These are phyloP conservation scores for Furcasterigmium furcatum DNA, from an alignment of 2,329 filamentous ascomycete genomes.

Conservation along the genomic window DNA sequence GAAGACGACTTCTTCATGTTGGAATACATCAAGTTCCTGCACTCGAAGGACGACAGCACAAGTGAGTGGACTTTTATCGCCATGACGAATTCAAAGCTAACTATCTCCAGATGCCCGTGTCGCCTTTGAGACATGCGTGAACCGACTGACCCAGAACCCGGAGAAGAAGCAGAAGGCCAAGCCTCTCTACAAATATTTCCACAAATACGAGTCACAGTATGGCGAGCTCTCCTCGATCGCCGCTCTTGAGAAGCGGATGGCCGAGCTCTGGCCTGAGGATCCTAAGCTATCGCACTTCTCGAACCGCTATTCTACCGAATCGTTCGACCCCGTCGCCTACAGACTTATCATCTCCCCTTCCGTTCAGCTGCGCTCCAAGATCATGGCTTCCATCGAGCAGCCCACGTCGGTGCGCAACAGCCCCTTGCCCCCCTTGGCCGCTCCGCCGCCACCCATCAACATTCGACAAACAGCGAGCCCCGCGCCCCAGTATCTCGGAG, in stretches of 20 bases:
- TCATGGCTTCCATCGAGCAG: constrained; percentile 52
- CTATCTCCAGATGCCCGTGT: constrained; percentile 73
- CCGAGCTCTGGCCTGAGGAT: constrained; percentile 88
- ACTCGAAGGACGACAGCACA: constrained; percentile 87
- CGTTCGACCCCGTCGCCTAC: constrained; percentile 79
- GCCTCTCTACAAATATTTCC: constrained; percentile 85
- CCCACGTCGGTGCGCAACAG: constrained; percentile 41
- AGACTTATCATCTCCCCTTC: constrained; percentile 79
- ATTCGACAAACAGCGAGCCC: constrained; percentile 34
- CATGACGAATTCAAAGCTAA: constrained; percentile 11
- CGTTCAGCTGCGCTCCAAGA: constrained; percentile 70
- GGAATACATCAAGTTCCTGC: constrained; percentile 92
- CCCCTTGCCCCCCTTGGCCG: constrained; percentile 33
- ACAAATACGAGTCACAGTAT: constrained; percentile 92
- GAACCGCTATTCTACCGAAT: constrained; percentile 67
- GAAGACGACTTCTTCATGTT: constrained; percentile 91
- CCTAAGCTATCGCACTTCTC: constrained; percentile 73
- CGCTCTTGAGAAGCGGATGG: constrained; percentile 90
- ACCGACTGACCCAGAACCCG: constrained; percentile 73
- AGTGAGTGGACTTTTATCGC: constrained; percentile 56
- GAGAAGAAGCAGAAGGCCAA: constrained; percentile 74
- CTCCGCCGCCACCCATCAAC: constrained; percentile 15
- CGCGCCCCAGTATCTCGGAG: constrained; percentile 41
- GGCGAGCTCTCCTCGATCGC: constrained; percentile 88
- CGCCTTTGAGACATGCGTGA: constrained; percentile 92